Conservation (phyloP, 2,329 filamentous ascomycete species). For the Ophiostoma himal-ulmi region DNA sequence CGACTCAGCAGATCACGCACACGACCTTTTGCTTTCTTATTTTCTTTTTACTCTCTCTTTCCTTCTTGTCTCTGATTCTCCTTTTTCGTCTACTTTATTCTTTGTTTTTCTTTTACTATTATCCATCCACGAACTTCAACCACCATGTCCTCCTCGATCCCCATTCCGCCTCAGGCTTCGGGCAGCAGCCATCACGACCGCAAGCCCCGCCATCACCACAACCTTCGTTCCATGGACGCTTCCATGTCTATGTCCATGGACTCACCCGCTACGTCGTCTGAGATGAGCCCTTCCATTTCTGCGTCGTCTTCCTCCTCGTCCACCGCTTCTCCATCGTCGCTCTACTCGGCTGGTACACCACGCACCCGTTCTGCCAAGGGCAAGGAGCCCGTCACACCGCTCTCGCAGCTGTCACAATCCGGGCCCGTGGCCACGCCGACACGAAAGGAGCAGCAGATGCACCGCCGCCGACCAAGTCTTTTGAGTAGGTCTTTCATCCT, state of each 20-base stretch:
- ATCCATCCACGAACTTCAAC: not conserved
- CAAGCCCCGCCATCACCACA: slow-evolving; percentile 20
- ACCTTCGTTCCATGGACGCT: slow-evolving; percentile 22
- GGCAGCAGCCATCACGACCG: slow-evolving; percentile 23
- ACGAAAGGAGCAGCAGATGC: slow-evolving; percentile 40
- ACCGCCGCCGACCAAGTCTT: slow-evolving; percentile 55
- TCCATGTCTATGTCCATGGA: slow-evolving; percentile 7
- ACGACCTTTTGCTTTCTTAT: not conserved
- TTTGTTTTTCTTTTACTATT: not conserved
- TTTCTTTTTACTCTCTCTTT: not conserved
- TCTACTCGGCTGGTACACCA: slow-evolving; percentile 42
- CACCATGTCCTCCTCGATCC: slow-evolving; percentile 62
- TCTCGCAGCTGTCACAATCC: slow-evolving; percentile 30
- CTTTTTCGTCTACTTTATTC: not conserved
- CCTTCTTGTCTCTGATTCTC: not conserved
- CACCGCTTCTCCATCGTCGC: slow-evolving; percentile 39
- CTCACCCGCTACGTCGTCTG: slow-evolving; percentile 19
- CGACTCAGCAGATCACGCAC: slow-evolving; percentile 1
- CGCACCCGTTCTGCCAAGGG: slow-evolving; percentile 49
- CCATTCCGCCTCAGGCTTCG: slow-evolving; percentile 49
- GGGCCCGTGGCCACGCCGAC: slow-evolving; percentile 37
- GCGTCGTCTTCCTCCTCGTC: slow-evolving; percentile 39
- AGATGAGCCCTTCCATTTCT: slow-evolving; percentile 27
- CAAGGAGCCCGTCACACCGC: slow-evolving; percentile 38
- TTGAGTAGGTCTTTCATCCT: slow-evolving; percentile 45